Evolutionary conservation across 1,139 yeast species (phyloP).

Genomic region (Entelexis paramagnoliae): DNA sequence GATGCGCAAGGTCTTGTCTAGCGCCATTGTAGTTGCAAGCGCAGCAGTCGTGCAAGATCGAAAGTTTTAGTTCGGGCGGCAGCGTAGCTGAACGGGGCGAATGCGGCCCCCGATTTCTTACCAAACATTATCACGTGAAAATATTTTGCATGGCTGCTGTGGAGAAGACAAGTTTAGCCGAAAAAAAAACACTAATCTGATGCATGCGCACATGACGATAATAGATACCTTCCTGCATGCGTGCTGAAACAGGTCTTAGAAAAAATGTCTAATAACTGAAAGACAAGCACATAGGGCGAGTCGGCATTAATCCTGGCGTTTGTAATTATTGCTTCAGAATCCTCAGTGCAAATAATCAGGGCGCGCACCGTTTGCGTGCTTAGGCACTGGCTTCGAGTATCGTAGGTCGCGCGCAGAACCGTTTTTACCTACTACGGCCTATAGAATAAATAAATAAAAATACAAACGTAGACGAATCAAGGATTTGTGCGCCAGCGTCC

Average conservation of each 20-base stretch:
- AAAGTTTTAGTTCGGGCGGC: not conserved
- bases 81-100: not conserved
- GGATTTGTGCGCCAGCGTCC: conserved; percentile 17
- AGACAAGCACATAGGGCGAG: no score
- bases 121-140: not conserved
- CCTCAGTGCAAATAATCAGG: no score
- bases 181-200: not conserved
- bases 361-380: no score
- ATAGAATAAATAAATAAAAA: conserved; percentile 5
- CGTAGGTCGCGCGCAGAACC: no score
- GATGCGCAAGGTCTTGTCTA: conserved; percentile 62
- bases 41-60: not conserved
- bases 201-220: not conserved
- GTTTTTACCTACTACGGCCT: no score
- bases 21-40: not conserved
- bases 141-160: not conserved
- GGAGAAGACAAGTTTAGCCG: not conserved
- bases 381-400: no score
- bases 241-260: not conserved
- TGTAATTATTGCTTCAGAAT: no score
- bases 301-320: no score
- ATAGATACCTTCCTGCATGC: not conserved
- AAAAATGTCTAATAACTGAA: no score
- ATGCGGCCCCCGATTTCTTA: not conserved
- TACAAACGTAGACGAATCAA: not conserved